Percentiles rank a stretch among this genome's conserved stretches.
phyloP scores from a whole-genome alignment of 371 early-diverging fungal genomes.

The Haplosporangium sp. region DNA sequence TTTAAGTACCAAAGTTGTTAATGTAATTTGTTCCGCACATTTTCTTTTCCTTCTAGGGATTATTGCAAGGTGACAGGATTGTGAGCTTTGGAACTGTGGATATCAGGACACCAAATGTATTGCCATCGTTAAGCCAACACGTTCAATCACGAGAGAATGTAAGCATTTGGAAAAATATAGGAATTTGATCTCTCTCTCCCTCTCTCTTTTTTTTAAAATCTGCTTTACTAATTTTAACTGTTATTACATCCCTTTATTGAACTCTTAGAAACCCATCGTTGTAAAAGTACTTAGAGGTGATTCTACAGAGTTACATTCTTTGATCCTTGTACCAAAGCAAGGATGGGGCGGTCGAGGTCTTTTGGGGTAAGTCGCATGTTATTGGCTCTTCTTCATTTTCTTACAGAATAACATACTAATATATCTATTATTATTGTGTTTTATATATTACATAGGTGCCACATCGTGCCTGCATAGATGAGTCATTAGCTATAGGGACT shows the following conservation, averaged over 20 bases:
- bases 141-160: conserved; percentile 71
- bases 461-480: conserved; percentile 33
- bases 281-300: conserved; percentile 63
- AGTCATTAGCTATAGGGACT: too few species aligned
- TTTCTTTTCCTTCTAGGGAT: conserved; percentile 56
- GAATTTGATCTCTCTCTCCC: too few species aligned
- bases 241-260: too few species aligned
- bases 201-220: too few species aligned
- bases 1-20: too few species aligned
- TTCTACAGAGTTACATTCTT: conserved; percentile 18
- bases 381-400: too few species aligned
- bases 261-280: conserved; percentile 55
- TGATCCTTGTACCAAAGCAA: conserved; percentile 67
- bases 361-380: conserved; percentile 66
- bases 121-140: conserved; percentile 65
- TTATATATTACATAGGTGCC: conserved; percentile 26
- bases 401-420: too few species aligned
- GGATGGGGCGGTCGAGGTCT: conserved; percentile 84
- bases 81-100: conserved; percentile 70
- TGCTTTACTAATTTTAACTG: background rate
- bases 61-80: conserved; percentile 73
- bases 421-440: conserved; percentile 32
- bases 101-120: conserved; percentile 58
- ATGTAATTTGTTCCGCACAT: background rate
- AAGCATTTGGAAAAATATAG: background rate